Conservation (phyloP, 208 protist genomes). For the Acanthamoeba lenticulata region DNA sequence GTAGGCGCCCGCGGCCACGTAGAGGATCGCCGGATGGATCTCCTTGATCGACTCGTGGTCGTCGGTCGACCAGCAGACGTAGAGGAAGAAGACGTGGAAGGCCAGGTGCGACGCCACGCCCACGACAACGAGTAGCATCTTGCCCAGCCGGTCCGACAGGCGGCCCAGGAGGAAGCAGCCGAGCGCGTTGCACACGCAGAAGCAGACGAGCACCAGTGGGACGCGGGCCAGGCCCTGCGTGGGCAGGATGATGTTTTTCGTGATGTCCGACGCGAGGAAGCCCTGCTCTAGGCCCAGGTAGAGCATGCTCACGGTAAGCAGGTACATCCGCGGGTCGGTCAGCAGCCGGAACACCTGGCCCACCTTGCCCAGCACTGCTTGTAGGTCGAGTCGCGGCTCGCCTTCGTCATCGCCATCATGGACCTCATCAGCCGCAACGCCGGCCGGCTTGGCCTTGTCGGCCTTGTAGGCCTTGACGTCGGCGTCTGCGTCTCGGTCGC, state of each 20-base stretch:
- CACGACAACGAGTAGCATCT: neutral
- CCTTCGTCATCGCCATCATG: too few species aligned
- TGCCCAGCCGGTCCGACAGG: neutral
- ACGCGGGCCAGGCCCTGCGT: neutral
- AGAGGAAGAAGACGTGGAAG: constrained; percentile 10
- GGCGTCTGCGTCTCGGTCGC: too few species aligned
- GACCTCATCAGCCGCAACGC: too few species aligned
- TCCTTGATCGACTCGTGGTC: neutral
- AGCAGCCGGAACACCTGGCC: neutral
- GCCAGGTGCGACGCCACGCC: neutral
- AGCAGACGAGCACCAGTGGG: neutral
- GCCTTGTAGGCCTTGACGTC: too few species aligned
- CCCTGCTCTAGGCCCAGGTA: neutral
- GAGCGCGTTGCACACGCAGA: neutral
- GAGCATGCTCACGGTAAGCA: neutral
- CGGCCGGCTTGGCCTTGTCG: too few species aligned
- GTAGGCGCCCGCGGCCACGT: neutral
- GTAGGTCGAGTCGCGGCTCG: too few species aligned
- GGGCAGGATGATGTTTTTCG: neutral
- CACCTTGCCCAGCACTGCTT: neutral
- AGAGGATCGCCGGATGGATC: neutral
- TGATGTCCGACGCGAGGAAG: neutral
- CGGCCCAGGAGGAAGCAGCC: neutral
- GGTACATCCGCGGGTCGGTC: neutral
- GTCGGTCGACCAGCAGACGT: neutral